phyloP scores from a whole-genome alignment of 2,329 filamentous ascomycete genomes.

The Dactylellina haptotyla region DNA sequence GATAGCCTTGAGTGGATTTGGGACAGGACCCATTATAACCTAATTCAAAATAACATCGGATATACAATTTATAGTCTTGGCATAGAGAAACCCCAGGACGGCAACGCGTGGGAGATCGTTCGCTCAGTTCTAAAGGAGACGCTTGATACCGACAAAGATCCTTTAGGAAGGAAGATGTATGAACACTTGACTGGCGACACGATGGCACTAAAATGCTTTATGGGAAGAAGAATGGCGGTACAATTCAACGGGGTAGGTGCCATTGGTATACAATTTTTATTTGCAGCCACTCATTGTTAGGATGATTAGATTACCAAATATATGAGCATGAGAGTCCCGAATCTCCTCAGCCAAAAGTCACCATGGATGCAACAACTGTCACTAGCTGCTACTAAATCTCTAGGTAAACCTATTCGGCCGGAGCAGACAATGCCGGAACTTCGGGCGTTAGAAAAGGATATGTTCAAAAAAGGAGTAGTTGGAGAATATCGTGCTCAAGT shows the following conservation, averaged over 20 bases:
- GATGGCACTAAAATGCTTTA: slow-evolving; percentile 18
- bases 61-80: background rate
- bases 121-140: background rate
- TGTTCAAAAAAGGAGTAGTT: too few relatives aligned
- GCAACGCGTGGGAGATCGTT: background rate
- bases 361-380: too few relatives aligned
- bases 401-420: too few relatives aligned
- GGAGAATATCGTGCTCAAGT: too few relatives aligned
- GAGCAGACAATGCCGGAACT: too few relatives aligned
- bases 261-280: too few relatives aligned
- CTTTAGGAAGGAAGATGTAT: background rate
- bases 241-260: background rate
- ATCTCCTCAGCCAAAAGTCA: too few relatives aligned
- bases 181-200: background rate
- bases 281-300: too few relatives aligned
- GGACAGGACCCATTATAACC: background rate
- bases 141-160: background rate
- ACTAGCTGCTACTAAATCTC: too few relatives aligned
- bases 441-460: too few relatives aligned
- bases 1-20: background rate
- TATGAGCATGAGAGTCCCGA: too few relatives aligned
- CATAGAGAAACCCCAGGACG: background rate
- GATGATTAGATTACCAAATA: too few relatives aligned
- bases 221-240: slow-evolving; percentile 25
- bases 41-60: slow-evolving; percentile 4